Evolutionary conservation across 208 protist species (phyloP).

Genomic region (Naegleria fowleri): DNA sequence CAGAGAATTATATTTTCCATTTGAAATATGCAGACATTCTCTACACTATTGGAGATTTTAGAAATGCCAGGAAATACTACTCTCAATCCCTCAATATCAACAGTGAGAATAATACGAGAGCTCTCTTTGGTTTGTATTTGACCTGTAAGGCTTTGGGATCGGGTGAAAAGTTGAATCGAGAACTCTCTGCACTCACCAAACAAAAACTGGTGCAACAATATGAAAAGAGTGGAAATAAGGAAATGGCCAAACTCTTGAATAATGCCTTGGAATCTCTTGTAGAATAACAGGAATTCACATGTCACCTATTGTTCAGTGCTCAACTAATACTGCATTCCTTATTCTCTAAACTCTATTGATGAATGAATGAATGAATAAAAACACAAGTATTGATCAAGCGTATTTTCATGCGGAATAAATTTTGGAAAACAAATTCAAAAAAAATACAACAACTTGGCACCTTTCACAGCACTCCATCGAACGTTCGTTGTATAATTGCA

Average conservation of each 20-base stretch:
- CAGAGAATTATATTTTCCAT: conserved; percentile 20
- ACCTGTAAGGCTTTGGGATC: background rate
- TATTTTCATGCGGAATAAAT: no score
- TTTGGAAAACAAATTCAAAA: no score
- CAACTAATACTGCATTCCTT: no score
- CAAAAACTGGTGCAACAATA: background rate
- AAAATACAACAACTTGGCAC: no score
- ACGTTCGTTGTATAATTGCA: no score
- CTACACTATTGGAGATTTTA: conserved; percentile 10
- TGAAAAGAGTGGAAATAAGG: background rate
- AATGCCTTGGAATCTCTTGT: background rate
- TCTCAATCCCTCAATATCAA: conserved; percentile 21
- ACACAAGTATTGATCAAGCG: no score
- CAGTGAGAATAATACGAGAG: background rate
- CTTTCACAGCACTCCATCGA: no score
- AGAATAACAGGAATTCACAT: background rate
- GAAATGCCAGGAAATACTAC: conserved; percentile 21
- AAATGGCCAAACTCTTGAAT: background rate
- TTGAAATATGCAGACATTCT: conserved; percentile 27
- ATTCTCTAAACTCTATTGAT: no score
- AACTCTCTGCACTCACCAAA: background rate
- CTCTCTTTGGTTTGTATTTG: conserved; percentile 18
- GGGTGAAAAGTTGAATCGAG: background rate
- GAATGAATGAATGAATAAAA: no score
- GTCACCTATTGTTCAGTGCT: no score